Evolutionary conservation across 1,284 basidiomycete genomes (phyloP).

Genomic region (Microbotryum silenes-acaulis): DNA sequence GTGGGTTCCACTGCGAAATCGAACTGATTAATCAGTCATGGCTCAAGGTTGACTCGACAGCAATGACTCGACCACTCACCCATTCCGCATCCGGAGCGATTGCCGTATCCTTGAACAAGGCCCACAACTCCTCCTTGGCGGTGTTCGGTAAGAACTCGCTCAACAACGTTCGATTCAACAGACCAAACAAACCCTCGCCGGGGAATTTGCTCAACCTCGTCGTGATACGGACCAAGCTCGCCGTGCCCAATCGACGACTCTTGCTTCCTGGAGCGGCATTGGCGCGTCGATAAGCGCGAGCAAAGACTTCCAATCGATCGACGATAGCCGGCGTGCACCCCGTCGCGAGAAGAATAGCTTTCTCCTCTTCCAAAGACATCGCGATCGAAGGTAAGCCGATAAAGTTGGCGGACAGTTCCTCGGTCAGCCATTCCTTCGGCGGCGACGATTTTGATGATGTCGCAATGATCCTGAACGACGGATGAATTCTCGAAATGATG

Average conservation of each 20-base stretch:
- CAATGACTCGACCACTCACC: conserved; percentile 26
- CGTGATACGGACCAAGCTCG: conserved; percentile 40
- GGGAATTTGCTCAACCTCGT: conserved; percentile 36
- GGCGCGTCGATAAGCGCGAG: conserved; percentile 35
- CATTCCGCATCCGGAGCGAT: conserved; percentile 30
- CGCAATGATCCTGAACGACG: conserved; percentile 39
- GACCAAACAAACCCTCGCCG: conserved; percentile 30
- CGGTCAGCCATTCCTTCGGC: conserved; percentile 39
- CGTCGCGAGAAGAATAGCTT: conserved; percentile 19
- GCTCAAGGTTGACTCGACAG: no score
- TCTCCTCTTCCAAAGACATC: conserved; percentile 40
- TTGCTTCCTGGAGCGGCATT: conserved; percentile 34
- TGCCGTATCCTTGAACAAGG: conserved; percentile 34
- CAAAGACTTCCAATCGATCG: conserved; percentile 32
- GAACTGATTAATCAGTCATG: conserved; percentile 16
- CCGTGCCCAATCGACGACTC: conserved; percentile 40
- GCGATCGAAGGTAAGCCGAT: conserved; percentile 37
- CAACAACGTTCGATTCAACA: conserved; percentile 39
- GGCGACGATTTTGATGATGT: conserved; percentile 33
- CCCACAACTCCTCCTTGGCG: conserved; percentile 35
- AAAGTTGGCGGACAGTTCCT: conserved; percentile 39
- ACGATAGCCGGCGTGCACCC: conserved; percentile 15
- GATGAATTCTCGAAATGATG: conserved; percentile 26
- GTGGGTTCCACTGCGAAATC: conserved; percentile 32
- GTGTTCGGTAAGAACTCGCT: conserved; percentile 41